Conservation (phyloP, 805 yeast species). For the Pichia ethanolica region DNA sequence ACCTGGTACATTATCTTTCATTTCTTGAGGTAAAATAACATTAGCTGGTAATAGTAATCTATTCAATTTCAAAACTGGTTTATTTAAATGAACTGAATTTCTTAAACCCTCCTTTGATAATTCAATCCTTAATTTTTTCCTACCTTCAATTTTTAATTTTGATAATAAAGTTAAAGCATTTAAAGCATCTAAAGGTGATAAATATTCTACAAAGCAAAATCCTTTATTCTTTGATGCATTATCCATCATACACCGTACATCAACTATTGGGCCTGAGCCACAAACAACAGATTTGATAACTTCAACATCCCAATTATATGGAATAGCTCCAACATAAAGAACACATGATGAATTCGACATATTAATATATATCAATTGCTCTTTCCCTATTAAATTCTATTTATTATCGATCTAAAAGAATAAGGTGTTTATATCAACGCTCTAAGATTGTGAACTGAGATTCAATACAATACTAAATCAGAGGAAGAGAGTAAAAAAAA, state of each 20-base stretch:
- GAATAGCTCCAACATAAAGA: slow-evolving; percentile 55
- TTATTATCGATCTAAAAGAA: background rate
- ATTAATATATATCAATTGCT: no score
- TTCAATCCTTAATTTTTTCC: slow-evolving; percentile 48
- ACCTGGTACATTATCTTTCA: slow-evolving; percentile 15
- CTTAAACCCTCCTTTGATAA: slow-evolving; percentile 54
- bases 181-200: slow-evolving; percentile 43
- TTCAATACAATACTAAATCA: background rate
- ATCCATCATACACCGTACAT: slow-evolving; percentile 56
- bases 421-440: no score
- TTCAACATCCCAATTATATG: slow-evolving; percentile 64
- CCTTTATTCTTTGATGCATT: slow-evolving; percentile 55
- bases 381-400: background rate
- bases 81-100: slow-evolving; percentile 24
- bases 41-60: slow-evolving; percentile 46
- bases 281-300: slow-evolving; percentile 57
- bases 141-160: slow-evolving; percentile 37
- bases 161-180: slow-evolving; percentile 38
- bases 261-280: slow-evolving; percentile 66
- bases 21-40: slow-evolving; percentile 50
- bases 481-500: background rate
- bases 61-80: slow-evolving; percentile 37
- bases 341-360: slow-evolving; percentile 31
- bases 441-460: no score
- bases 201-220: slow-evolving; percentile 59